A percentile compares a stretch with the other conserved stretches of the same genome.
Evolutionary conservation across 2,329 filamentous ascomycete species (phyloP).

Genomic region (Penicillium paneum): DNA sequence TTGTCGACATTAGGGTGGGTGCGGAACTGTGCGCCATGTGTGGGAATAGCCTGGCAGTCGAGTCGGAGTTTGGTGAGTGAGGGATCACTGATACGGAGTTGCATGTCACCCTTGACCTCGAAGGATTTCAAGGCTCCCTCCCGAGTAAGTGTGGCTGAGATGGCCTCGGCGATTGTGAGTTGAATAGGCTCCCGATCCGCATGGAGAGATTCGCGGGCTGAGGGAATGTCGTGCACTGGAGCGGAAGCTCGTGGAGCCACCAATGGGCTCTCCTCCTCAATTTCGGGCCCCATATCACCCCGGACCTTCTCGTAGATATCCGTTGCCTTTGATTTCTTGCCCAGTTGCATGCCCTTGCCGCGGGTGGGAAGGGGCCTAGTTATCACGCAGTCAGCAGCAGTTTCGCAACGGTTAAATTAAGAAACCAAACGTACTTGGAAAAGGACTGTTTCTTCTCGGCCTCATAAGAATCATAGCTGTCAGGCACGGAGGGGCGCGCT

Average conservation of each 20-base stretch:
- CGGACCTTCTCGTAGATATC: conserved; percentile 97
- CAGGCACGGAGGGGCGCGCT: conserved; percentile 66
- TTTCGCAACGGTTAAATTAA: background rate
- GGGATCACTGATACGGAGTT: conserved; percentile 83
- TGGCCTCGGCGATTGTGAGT: conserved; percentile 82
- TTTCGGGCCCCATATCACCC: conserved; percentile 82
- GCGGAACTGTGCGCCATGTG: conserved; percentile 83
- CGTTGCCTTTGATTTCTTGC: conserved; percentile 96
- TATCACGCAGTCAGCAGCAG: conserved; percentile 41
- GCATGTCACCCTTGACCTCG: conserved; percentile 86
- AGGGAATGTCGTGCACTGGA: conserved; percentile 50
- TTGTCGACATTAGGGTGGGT: conserved; percentile 97
- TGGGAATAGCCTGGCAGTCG: conserved; percentile 69
- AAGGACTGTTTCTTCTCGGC: conserved; percentile 94
- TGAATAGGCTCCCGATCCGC: conserved; percentile 81
- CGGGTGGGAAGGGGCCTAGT: conserved; percentile 60
- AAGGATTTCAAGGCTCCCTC: conserved; percentile 85
- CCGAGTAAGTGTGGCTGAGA: conserved; percentile 81
- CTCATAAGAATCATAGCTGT: conserved; percentile 91
- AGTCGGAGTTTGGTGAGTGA: conserved; percentile 90
- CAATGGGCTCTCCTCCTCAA: conserved; percentile 69
- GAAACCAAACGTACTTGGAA: conserved; percentile 61
- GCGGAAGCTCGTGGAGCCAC: conserved; percentile 58
- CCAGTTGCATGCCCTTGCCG: conserved; percentile 97
- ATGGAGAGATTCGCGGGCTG: conserved; percentile 62